Evolutionary conservation across 2,329 filamentous ascomycete species (phyloP).

Genomic region (Stagonosporopsis cucurbitacearum): DNA sequence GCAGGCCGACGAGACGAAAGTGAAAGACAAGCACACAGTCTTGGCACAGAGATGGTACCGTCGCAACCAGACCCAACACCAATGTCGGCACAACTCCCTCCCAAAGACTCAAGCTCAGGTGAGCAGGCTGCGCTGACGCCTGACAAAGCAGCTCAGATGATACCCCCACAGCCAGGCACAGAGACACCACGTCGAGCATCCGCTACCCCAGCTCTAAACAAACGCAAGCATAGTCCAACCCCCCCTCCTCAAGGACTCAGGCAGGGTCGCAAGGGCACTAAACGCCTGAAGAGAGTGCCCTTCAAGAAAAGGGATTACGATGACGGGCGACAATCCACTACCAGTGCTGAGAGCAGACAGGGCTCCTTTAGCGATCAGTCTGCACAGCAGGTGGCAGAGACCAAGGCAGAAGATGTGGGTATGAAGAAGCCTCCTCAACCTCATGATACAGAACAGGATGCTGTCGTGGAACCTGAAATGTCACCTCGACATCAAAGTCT

Average conservation of each 20-base stretch:
- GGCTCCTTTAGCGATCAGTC: constrained; percentile 1
- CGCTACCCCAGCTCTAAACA: constrained; percentile 14
- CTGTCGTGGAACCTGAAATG: constrained; percentile 4
- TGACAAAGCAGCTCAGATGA: background rate
- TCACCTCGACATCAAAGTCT: constrained; percentile 31
- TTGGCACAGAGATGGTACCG: background rate
- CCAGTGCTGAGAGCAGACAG: constrained; percentile 17
- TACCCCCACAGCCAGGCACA: background rate
- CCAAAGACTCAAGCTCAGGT: constrained; percentile 16
- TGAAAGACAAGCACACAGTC: background rate
- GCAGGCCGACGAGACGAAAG: background rate
- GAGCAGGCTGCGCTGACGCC: background rate
- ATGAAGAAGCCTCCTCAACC: background rate
- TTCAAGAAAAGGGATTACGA: constrained; percentile 15
- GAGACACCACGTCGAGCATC: background rate
- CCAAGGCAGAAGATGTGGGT: constrained; percentile 11
- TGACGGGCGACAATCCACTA: constrained; percentile 22
- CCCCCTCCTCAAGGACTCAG: constrained; percentile 23
- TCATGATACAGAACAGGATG: background rate
- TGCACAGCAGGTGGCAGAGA: constrained; percentile 3
- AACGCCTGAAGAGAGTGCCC: constrained; percentile 31
- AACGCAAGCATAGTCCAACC: constrained; percentile 34
- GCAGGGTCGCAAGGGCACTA: constrained; percentile 23
- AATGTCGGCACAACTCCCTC: constrained; percentile 20
- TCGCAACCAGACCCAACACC: constrained; percentile 18